Conservation (phyloP, 2,329 filamentous ascomycete genomes). For the Calycina herbarum region DNA sequence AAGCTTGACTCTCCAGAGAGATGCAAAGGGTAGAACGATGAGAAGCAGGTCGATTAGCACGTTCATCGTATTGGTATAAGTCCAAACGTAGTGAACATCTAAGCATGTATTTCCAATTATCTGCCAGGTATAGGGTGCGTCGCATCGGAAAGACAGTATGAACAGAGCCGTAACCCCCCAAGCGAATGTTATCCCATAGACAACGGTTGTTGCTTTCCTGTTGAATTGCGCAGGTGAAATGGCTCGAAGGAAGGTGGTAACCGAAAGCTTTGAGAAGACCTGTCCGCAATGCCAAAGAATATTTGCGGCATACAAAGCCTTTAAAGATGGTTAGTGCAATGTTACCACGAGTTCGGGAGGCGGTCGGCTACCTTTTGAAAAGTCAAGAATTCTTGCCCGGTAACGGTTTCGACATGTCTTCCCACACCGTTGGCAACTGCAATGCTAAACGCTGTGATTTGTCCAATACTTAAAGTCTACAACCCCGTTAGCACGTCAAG, state of each 20-base stretch:
- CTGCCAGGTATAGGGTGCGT: constrained; percentile 28
- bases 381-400: not conserved
- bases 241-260: constrained; percentile 25
- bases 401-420: constrained; percentile 9
- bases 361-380: constrained; percentile 22
- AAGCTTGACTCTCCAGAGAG: constrained; percentile 48
- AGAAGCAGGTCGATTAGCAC: constrained; percentile 49
- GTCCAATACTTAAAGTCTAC: constrained; percentile 9
- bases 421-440: constrained; percentile 14
- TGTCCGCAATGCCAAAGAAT: constrained; percentile 11
- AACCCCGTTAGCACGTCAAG: not conserved
- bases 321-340: not conserved
- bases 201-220: constrained; percentile 17
- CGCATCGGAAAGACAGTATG: constrained; percentile 28
- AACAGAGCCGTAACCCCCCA: constrained; percentile 28
- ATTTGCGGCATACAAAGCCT: constrained; percentile 12
- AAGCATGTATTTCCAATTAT: constrained; percentile 23
- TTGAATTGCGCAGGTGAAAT: constrained; percentile 21
- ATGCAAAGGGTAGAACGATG: constrained; percentile 44
- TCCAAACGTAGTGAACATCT: constrained; percentile 41
- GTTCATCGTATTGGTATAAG: constrained; percentile 49
- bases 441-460: constrained; percentile 7
- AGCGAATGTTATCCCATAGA: constrained; percentile 13
- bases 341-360: not conserved
- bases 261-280: constrained; percentile 28